phyloP scores from a whole-genome alignment of 2,329 filamentous ascomycete species.

The Pezicula neosporulosa region DNA sequence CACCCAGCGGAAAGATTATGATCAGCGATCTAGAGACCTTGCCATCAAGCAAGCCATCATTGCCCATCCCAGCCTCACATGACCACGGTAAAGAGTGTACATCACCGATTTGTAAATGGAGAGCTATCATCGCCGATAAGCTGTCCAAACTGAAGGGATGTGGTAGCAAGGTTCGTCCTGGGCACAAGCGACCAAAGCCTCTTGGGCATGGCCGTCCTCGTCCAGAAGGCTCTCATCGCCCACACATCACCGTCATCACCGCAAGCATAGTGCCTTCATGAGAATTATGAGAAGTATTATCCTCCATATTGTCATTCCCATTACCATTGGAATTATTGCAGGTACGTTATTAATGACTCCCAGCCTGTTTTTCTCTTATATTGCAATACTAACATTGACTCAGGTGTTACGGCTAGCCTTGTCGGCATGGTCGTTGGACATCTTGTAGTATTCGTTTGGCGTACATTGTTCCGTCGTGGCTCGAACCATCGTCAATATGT shows the following conservation, averaged over 20 bases:
- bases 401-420: conserved; percentile 55
- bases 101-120: conserved; percentile 53
- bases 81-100: conserved; percentile 33
- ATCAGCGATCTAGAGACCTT: conserved; percentile 43
- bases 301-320: conserved; percentile 62
- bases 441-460: conserved; percentile 56
- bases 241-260: conserved; percentile 30
- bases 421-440: conserved; percentile 65
- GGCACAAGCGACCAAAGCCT: conserved; percentile 15
- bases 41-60: conserved; percentile 20
- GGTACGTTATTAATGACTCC: conserved; percentile 33
- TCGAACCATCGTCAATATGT: conserved; percentile 12
- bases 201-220: conserved; percentile 18
- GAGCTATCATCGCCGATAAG: conserved; percentile 44
- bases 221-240: conserved; percentile 18
- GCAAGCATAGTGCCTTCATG: conserved; percentile 37
- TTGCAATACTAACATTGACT: too few species aligned
- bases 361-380: too few species aligned
- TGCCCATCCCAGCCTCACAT: conserved; percentile 23
- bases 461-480: conserved; percentile 47
- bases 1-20: conserved; percentile 48
- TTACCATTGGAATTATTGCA: conserved; percentile 65
- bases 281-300: conserved; percentile 52
- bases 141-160: conserved; percentile 38
- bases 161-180: conserved; percentile 27